These are phyloP conservation scores for Trichoderma sp. DNA, from an alignment of 2,329 filamentous ascomycete genomes.

Conservation along the genomic window DNA sequence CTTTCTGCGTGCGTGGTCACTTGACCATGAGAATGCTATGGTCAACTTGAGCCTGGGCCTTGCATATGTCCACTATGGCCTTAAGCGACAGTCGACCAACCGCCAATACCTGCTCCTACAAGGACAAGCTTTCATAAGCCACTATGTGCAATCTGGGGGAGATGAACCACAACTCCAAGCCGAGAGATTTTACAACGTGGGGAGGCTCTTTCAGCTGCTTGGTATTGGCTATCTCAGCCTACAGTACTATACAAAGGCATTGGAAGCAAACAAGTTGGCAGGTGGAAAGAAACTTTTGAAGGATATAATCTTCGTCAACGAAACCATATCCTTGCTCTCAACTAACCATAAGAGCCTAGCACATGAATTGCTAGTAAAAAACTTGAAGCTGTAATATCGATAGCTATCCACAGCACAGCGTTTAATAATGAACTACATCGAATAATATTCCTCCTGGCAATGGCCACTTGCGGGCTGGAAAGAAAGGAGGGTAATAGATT, in stretches of 20 bases:
- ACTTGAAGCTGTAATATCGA: conserved; percentile 26
- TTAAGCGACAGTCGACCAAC: conserved; percentile 88
- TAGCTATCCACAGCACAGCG: background rate
- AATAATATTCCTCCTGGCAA: background rate
- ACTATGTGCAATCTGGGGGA: conserved; percentile 30
- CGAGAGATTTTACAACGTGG: conserved; percentile 40
- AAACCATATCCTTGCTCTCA: conserved; percentile 31
- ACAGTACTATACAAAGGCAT: conserved; percentile 59
- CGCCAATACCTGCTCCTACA: conserved; percentile 84
- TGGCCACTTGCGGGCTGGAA: background rate
- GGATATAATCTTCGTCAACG: conserved; percentile 33
- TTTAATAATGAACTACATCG: background rate
- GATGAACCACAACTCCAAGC: conserved; percentile 24
- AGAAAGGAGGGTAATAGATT: background rate
- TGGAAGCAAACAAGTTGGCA: conserved; percentile 18
- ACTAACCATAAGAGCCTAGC: conserved; percentile 31
- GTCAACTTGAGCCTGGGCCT: conserved; percentile 79
- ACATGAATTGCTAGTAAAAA: conserved; percentile 29
- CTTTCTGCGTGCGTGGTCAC: conserved; percentile 72
- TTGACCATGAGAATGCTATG: conserved; percentile 73
- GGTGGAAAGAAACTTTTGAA: conserved; percentile 27
- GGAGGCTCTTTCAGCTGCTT: conserved; percentile 38
- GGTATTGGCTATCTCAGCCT: conserved; percentile 56
- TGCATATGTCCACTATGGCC: conserved; percentile 80
- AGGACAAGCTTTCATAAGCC: conserved; percentile 71